Percentiles rank a stretch among this genome's conserved stretches.
These are phyloP conservation scores for Neurospora sp. DNA, from an alignment of 495 filamentous ascomycete genomes.

Conservation along the genomic window DNA sequence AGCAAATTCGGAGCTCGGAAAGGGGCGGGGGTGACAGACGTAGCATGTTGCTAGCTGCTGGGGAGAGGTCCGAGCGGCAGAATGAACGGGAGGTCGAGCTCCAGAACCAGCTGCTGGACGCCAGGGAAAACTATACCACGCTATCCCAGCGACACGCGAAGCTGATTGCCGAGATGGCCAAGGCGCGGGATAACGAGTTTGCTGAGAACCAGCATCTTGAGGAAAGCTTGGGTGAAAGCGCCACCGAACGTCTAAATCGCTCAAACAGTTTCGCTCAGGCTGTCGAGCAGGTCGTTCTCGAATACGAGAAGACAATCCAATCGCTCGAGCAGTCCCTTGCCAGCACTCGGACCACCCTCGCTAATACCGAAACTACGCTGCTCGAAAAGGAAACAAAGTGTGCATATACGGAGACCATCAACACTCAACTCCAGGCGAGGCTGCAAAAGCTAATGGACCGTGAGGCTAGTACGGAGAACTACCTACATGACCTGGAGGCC, in stretches of 20 bases:
- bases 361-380: conserved; percentile 71
- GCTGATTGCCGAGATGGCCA: conserved; percentile 88
- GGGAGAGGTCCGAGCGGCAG: conserved; percentile 69
- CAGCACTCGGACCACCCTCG: conserved; percentile 74
- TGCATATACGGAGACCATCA: conserved; percentile 84
- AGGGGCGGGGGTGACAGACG: conserved; percentile 47
- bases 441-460: conserved; percentile 85
- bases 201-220: conserved; percentile 39
- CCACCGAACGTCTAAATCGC: conserved; percentile 80
- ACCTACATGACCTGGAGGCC: conserved; percentile 81
- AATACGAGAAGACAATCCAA: conserved; percentile 98
- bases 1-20: conserved; percentile 76
- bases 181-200: conserved; percentile 59
- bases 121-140: conserved; percentile 89
- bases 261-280: conserved; percentile 92
- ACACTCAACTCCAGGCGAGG: conserved; percentile 77
- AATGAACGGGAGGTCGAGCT: conserved; percentile 82
- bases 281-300: conserved; percentile 89
- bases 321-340: conserved; percentile 85
- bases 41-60: conserved; percentile 35
- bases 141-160: conserved; percentile 87
- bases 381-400: conserved; percentile 90
- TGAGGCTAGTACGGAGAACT: conserved; percentile 79
- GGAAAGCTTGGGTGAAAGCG: conserved; percentile 59
- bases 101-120: conserved; percentile 86